Percentiles rank a stretch among this genome's conserved stretches.
phyloP scores from a whole-genome alignment of 768 basidiomycete genomes.

The Podaxis carcinomalis region DNA sequence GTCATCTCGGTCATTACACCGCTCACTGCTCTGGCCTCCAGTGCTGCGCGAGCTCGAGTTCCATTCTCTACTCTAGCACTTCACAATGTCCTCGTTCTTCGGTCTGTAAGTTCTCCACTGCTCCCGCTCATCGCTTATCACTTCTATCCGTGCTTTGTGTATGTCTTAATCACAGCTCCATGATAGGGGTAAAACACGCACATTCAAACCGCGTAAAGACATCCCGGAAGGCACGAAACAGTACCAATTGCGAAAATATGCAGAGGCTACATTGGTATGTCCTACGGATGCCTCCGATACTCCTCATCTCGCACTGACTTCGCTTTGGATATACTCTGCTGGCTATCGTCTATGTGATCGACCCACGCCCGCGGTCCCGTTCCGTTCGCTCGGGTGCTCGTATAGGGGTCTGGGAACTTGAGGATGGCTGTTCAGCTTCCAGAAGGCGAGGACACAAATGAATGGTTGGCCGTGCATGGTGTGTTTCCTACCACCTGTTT shows the following conservation, averaged over 20 bases:
- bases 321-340: background rate
- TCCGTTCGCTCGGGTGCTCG: background rate
- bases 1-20: background rate
- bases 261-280: slow-evolving; percentile 86
- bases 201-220: slow-evolving; percentile 95
- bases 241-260: slow-evolving; percentile 96
- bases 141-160: background rate
- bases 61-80: background rate
- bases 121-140: background rate
- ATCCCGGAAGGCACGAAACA: slow-evolving; percentile 96
- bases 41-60: background rate
- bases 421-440: slow-evolving; percentile 89
- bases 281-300: background rate
- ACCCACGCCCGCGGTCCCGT: background rate
- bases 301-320: slow-evolving; percentile 4
- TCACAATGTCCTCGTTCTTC: slow-evolving; percentile 81
- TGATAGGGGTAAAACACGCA: slow-evolving; percentile 80
- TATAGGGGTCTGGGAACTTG: slow-evolving; percentile 92
- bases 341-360: background rate
- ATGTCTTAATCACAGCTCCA: slow-evolving; percentile 1
- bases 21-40: background rate
- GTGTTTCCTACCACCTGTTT: slow-evolving; percentile 18
- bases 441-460: slow-evolving; percentile 94
- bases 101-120: slow-evolving; percentile 56
- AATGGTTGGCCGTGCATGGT: slow-evolving; percentile 99